Percentiles rank a stretch among this genome's conserved stretches.
Evolutionary conservation across 495 filamentous ascomycete genomes (phyloP).

Genomic region (Talaromyces borbonicus): DNA sequence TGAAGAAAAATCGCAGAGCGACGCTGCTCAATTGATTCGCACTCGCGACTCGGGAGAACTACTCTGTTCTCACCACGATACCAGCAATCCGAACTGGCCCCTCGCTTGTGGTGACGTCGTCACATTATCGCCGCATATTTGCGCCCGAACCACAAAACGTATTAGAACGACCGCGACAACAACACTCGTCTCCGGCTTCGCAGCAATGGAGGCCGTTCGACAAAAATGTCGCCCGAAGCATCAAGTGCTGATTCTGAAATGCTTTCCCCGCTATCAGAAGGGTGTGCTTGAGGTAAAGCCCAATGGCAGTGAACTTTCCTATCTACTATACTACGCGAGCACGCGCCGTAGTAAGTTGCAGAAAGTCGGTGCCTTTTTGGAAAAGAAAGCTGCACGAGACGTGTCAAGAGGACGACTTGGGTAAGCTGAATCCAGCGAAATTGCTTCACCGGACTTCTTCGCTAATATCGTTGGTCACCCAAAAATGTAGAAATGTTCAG

Average conservation of each 20-base stretch:
- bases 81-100: neutral
- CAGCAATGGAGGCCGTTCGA: constrained; percentile 56
- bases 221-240: constrained; percentile 75
- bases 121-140: neutral
- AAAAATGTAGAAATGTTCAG: constrained; percentile 78
- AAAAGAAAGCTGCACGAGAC: constrained; percentile 81
- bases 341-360: constrained; percentile 87
- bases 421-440: constrained; percentile 45
- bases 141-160: too few relatives aligned
- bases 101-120: neutral
- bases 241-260: constrained; percentile 85
- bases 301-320: constrained; percentile 89
- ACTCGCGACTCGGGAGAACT: too few relatives aligned
- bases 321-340: constrained; percentile 89
- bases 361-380: constrained; percentile 84
- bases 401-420: constrained; percentile 72
- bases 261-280: constrained; percentile 84
- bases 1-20: too few relatives aligned
- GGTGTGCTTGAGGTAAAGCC: constrained; percentile 82
- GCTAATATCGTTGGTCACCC: too few relatives aligned
- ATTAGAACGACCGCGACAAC: neutral
- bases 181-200: neutral
- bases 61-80: too few relatives aligned
- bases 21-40: too few relatives aligned
- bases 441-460: too few relatives aligned